Evolutionary conservation across 768 basidiomycete species (phyloP).

Genomic region (Tulasnella sp.): DNA sequence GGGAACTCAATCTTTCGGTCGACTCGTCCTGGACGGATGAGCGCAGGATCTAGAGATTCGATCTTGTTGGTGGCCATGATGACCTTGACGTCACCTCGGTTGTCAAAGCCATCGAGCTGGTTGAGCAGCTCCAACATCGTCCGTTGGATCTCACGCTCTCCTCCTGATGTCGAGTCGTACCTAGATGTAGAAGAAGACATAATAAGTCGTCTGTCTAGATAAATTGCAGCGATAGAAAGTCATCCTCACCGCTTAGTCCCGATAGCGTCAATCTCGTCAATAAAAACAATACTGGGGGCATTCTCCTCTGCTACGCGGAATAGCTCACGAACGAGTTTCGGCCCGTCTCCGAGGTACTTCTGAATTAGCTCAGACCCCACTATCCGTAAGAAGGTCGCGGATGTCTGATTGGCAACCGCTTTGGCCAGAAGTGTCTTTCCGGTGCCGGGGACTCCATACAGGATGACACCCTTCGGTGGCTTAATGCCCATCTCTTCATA

Average conservation of each 20-base stretch:
- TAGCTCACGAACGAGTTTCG: conserved; percentile 92
- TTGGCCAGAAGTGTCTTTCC: conserved; percentile 97
- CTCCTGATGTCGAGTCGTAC: conserved; percentile 97
- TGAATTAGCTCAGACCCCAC: conserved; percentile 98
- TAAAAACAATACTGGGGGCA: conserved; percentile 97
- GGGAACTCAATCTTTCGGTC: conserved; percentile 99
- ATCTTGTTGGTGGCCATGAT: conserved; percentile 99
- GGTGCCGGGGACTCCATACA: conserved; percentile 96
- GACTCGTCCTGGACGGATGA: conserved; percentile 96
- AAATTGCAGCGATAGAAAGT: background rate
- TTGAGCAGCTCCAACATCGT: conserved; percentile 99
- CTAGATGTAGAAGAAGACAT: no score
- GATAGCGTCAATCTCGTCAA: conserved; percentile 97
- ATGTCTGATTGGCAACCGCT: conserved; percentile 96
- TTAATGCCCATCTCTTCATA: conserved; percentile 99
- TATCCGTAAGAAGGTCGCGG: conserved; percentile 93
- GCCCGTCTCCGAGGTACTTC: conserved; percentile 98
- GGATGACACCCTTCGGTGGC: conserved; percentile 98
- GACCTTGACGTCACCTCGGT: conserved; percentile 98
- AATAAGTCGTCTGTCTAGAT: background rate
- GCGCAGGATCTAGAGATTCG: conserved; percentile 91
- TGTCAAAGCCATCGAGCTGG: conserved; percentile 98
- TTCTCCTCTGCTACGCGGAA: conserved; percentile 97
- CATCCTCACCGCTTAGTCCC: conserved; percentile 82
- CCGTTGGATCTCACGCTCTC: conserved; percentile 97